Evolutionary conservation across 2,329 filamentous ascomycete genomes (phyloP), one percentile per base, ranked within the genome.

Genomic region (Apiospora hydei): DNA sequence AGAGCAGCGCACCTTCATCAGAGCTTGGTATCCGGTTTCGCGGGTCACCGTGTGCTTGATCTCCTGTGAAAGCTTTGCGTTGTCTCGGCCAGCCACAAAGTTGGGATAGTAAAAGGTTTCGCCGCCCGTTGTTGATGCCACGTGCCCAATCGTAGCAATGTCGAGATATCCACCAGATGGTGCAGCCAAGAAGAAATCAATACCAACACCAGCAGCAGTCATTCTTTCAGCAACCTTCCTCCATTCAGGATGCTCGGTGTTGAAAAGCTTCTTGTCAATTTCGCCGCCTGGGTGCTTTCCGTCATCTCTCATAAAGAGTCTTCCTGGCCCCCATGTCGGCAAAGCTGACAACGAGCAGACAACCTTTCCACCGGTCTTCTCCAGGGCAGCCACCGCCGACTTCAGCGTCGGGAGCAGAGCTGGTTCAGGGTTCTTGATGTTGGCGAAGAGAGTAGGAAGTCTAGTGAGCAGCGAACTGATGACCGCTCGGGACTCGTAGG

Each of bases 1-100:
- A 24, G 95, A 98, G 84, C 96, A 99, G 74, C 96, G 93, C 72
- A 99, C 96, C 86, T 99, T 99, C 94, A 99, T 97, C 77, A 99
- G 86, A 26, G 95, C 95, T 83, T 98, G 96, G 85, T 94, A 98
- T 30, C 96, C 96, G 67, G 96, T 98, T 81, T 98, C 95, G 74
- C 96, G 89, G 3, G 91, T 95, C 43, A 98, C 90, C 0, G 94
- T 91, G 79, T 98, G 96, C 76, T 91, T 90, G 75, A 99, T 91
- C 84, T 99, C 96, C 67, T 92, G 89, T 2, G 92, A 92, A 51
- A 99, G 84, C 84, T 96, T 97, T 71, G 94, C 87, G 61, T 92
- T 91, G 82, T 99, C 96, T 49, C 96, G 90, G 10, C 93, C 93
- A 10, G 93, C 91, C 72, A 98, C 91, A 84, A 98, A 99, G 82